Base-by-base conservation (phyloP, 805 yeast genomes). In the Saccharomycopsis javanensis region DNA sequence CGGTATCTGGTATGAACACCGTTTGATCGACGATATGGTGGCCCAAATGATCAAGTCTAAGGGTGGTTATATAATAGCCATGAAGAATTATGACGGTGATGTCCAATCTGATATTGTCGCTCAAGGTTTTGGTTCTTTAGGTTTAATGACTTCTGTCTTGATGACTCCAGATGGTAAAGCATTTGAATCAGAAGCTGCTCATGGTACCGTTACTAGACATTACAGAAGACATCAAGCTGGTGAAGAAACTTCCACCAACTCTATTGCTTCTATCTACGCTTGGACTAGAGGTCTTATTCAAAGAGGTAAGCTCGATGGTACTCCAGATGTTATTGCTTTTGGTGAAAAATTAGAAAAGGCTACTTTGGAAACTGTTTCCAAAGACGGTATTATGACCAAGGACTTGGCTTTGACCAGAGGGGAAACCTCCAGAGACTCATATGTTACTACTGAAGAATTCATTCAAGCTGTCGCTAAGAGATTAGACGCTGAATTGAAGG, bases 181-280 rank as follows among this genome's bases (percentile, higher is more conserved):
- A n/a, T 86, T 83, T 64, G 94, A 86, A 74, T 77, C 86, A 60
- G 94, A 86, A 70, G 92, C 92, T 59, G 94, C 94, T 34, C 94
- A 86, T 67, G 94, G 94, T 65, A 86, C 94, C 16, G 94, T 86
- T 61, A 86, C 94, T 33, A 83, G 94, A 79, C 94, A 86, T 68
- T 86, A 75, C 74, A 83, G 92, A 79, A 86, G 81, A 70, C 82
- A 83, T 65, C 92, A 86, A 72, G 81, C 81, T 67, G 92, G 92
- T 61, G 83, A 85, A 68, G 88, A 85, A 69, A 86, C 94, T 7
- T 85, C 91, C 4, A 86, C 94, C 56, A 86, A 86, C 72, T 86
- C 94, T 6, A 86, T 86, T 70, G 94, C 94, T 4, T 84, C 90
- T 18, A 86, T 86, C 58, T 86, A 85, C 65, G 94, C 94, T 31